phyloP scores from a whole-genome alignment of 768 basidiomycete species.

The Favolaschia claudopus region DNA sequence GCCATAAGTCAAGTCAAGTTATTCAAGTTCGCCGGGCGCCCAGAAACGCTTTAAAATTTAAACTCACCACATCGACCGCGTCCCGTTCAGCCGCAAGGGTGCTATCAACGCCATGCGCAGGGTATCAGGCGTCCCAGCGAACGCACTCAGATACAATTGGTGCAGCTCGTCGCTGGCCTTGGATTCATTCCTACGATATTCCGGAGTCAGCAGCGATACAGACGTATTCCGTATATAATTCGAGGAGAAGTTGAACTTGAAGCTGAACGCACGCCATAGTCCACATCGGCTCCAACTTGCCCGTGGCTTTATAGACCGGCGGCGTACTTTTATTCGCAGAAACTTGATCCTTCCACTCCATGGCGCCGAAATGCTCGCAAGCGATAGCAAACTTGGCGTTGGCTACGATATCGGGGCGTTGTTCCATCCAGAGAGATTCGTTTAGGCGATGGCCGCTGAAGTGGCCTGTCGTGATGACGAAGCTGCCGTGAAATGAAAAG shows the following conservation, averaged over 20 bases:
- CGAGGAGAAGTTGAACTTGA: neutral
- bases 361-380: constrained; percentile 40
- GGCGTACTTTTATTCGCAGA: constrained; percentile 8
- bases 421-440: constrained; percentile 38
- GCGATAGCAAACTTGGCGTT: constrained; percentile 37
- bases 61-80: constrained; percentile 30
- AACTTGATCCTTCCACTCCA: constrained; percentile 39
- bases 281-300: constrained; percentile 42
- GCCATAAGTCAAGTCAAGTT: neutral
- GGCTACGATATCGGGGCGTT: constrained; percentile 31
- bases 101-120: constrained; percentile 42
- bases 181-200: constrained; percentile 31
- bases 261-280: constrained; percentile 38
- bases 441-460: constrained; percentile 38
- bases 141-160: constrained; percentile 33
- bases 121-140: constrained; percentile 32
- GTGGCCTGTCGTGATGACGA: constrained; percentile 42
- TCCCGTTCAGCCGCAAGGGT: constrained; percentile 31
- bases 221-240: neutral
- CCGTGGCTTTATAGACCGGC: constrained; percentile 37
- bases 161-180: constrained; percentile 32
- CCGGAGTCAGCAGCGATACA: too few species aligned
- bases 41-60: neutral
- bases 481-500: constrained; percentile 14
- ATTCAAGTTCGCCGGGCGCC: too few species aligned